Evolutionary conservation across 306 rosid species (phyloP).

Genomic region (Vicia villosa): DNA sequence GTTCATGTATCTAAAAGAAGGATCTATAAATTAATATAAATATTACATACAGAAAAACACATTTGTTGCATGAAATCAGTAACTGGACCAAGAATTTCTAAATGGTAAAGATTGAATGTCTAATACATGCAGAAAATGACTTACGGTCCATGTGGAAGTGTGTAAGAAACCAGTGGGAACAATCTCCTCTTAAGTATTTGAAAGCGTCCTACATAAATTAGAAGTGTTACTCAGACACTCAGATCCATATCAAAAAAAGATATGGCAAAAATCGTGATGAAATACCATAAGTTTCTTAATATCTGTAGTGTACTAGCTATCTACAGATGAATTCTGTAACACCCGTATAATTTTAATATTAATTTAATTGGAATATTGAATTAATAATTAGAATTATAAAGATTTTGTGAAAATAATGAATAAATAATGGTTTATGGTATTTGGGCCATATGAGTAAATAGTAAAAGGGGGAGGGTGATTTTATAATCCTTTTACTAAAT

Average conservation of each 20-base stretch:
- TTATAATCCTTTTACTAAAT: no score
- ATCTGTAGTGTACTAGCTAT: conserved; percentile 4
- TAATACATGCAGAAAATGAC: conserved; percentile 40
- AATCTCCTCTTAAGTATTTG: conserved; percentile 40
- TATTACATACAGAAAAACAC: conserved; percentile 3
- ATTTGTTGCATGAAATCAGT: background rate
- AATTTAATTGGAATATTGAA: no score
- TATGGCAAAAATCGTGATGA: background rate
- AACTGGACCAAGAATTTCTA: conserved; percentile 6
- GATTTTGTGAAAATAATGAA: no score
- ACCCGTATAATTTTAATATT: no score
- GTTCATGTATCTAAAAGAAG: background rate
- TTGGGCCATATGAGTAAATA: no score
- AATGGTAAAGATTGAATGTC: conserved; percentile 13
- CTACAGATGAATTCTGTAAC: background rate
- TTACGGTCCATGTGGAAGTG: conserved; percentile 70
- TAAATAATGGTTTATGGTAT: no score
- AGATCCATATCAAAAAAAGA: conserved; percentile 15
- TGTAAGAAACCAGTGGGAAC: conserved; percentile 8
- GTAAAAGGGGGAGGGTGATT: no score
- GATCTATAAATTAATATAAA: background rate
- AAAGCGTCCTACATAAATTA: conserved; percentile 83
- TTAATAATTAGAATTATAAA: no score
- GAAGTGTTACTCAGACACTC: conserved; percentile 34
- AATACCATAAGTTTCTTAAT: conserved; percentile 23